Percentiles rank a stretch among this genome's conserved stretches.
Evolutionary conservation across 2,329 filamentous ascomycete genomes (phyloP).

Genomic region (Epicoccum sorghinum): DNA sequence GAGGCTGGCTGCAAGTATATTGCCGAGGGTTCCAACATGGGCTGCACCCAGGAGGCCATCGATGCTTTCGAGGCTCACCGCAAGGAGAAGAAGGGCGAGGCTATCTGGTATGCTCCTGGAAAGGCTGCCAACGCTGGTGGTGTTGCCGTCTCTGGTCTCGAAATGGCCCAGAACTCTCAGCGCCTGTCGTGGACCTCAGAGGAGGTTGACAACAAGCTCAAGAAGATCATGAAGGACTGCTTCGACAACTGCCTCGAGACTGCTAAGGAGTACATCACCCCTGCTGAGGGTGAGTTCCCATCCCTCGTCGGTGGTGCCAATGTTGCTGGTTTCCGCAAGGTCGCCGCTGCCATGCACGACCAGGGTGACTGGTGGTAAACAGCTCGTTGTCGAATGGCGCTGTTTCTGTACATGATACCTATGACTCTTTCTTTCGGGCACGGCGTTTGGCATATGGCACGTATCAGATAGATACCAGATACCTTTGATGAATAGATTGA

Average conservation of each 20-base stretch:
- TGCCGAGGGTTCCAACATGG: constrained; percentile 99
- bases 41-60: constrained; percentile 94
- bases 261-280: constrained; percentile 83
- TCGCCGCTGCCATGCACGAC: constrained; percentile 90
- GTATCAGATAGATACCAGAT: constrained; percentile 28
- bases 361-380: constrained; percentile 87
- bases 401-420: constrained; percentile 34
- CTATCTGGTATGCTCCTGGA: constrained; percentile 93
- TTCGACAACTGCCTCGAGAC: constrained; percentile 90
- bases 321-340: constrained; percentile 98
- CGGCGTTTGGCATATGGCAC: constrained; percentile 25
- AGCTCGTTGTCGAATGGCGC: constrained; percentile 14
- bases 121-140: constrained; percentile 98
- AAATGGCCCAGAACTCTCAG: constrained; percentile 98
- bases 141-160: constrained; percentile 94
- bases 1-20: constrained; percentile 80
- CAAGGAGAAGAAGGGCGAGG: constrained; percentile 68
- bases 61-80: constrained; percentile 86
- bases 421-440: constrained; percentile 27
- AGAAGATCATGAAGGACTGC: constrained; percentile 92
- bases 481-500: constrained; percentile 27
- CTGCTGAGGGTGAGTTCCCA: constrained; percentile 82
- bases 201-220: constrained; percentile 90
- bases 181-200: constrained; percentile 84
- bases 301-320: constrained; percentile 92